These are phyloP conservation scores for Phytophthora syringae DNA, from an alignment of 352 stramenopile species.

Conservation along the genomic window DNA sequence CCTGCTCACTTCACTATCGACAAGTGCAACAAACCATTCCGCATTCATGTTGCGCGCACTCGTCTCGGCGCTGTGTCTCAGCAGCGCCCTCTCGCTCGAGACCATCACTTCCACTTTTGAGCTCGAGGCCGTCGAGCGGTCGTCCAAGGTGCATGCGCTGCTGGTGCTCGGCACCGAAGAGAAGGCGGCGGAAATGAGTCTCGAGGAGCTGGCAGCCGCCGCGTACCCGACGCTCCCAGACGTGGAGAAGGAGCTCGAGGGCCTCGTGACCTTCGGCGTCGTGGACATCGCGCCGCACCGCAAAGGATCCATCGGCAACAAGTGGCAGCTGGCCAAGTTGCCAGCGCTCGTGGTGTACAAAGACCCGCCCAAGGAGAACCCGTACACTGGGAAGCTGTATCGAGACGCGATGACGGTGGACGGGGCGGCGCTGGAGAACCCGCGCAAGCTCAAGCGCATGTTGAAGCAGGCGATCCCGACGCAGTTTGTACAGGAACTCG, in stretches of 20 bases:
- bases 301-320: constrained; percentile 47
- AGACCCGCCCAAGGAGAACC: constrained; percentile 70
- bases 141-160: constrained; percentile 39
- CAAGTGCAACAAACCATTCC: no score
- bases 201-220: constrained; percentile 33
- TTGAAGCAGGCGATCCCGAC: constrained; percentile 67
- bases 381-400: constrained; percentile 75
- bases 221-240: constrained; percentile 47
- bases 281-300: constrained; percentile 42
- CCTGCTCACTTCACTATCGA: no score
- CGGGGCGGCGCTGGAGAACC: constrained; percentile 46
- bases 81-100: constrained; percentile 22
- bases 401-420: constrained; percentile 48
- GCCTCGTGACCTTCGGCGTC: constrained; percentile 52
- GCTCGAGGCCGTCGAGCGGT: constrained; percentile 38
- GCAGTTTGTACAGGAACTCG: constrained; percentile 54
- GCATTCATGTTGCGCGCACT: constrained; percentile 19
- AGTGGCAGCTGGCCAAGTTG: constrained; percentile 57
- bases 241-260: constrained; percentile 53
- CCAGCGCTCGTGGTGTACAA: constrained; percentile 69
- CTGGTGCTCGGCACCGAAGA: constrained; percentile 37
- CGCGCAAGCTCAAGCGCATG: constrained; percentile 63
- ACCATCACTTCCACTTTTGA: constrained; percentile 31
- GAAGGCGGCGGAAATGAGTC: constrained; percentile 17
- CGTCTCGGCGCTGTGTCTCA: constrained; percentile 24